Conservation (phyloP, 352 stramenopile genomes). For the Phytophthora litchii region DNA sequence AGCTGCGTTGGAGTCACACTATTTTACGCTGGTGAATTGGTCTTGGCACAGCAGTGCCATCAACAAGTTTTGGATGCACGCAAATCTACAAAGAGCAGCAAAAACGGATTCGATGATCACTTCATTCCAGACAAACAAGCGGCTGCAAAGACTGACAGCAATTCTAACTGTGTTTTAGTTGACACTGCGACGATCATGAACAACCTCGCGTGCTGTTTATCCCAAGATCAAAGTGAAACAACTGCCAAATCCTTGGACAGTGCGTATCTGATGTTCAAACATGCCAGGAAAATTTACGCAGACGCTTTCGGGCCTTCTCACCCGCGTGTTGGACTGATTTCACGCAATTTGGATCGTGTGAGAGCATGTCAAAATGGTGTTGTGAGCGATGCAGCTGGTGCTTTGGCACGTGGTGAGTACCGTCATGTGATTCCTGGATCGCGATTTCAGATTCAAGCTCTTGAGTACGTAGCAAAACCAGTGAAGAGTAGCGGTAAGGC, state of each 20-base stretch:
- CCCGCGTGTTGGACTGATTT: conserved; percentile 48
- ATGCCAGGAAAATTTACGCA: conserved; percentile 49
- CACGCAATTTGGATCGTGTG: conserved; percentile 56
- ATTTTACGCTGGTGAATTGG: conserved; percentile 60
- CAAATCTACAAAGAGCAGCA: conserved; percentile 33
- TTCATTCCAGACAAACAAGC: conserved; percentile 9
- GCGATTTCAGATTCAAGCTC: conserved; percentile 69
- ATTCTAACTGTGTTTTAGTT: conserved; percentile 21
- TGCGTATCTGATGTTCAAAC: conserved; percentile 66
- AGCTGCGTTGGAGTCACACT: conserved; percentile 62
- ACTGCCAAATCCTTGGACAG: conserved; percentile 44
- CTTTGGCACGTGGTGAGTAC: conserved; percentile 60
- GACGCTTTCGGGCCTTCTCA: conserved; percentile 51
- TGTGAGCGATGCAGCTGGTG: conserved; percentile 47
- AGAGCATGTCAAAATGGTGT: conserved; percentile 44
- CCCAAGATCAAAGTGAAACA: conserved; percentile 47
- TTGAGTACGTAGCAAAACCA: conserved; percentile 42
- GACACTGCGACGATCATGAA: conserved; percentile 79
- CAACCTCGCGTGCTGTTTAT: conserved; percentile 75
- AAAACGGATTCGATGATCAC: neutral
- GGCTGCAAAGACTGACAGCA: conserved; percentile 7
- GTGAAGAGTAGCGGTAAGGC: conserved; percentile 25
- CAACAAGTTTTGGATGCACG: conserved; percentile 54
- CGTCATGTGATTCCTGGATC: conserved; percentile 65
- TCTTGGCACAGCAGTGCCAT: conserved; percentile 59